These are phyloP conservation scores for Ceratocystis alfenasii DNA, from an alignment of 2,329 filamentous ascomycete species.

Conservation along the genomic window DNA sequence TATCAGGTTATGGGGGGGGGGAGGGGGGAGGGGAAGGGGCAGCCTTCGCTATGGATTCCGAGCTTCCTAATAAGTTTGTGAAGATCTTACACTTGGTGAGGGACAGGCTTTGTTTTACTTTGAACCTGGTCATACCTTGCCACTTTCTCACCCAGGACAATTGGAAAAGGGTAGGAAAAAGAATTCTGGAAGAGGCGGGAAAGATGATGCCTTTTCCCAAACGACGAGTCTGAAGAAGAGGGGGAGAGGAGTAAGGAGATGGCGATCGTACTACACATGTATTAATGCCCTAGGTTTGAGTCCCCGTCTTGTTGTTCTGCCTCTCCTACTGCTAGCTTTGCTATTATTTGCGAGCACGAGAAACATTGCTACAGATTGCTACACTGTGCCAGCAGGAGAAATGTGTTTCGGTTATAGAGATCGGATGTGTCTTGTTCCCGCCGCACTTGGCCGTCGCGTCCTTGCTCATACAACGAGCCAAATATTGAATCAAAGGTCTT, in stretches of 20 bases:
- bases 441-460: background rate
- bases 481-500: background rate
- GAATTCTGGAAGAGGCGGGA: constrained; percentile 3
- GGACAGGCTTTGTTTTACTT: constrained; percentile 3
- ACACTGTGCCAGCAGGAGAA: background rate
- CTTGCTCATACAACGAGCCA: background rate
- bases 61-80: background rate
- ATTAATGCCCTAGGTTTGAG: too few species aligned
- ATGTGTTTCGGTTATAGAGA: background rate
- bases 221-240: background rate
- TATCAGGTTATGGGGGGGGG: too few species aligned
- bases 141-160: background rate
- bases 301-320: background rate
- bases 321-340: background rate
- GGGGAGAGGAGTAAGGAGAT: background rate
- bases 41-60: constrained; percentile 5
- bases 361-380: background rate
- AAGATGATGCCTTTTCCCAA: background rate
- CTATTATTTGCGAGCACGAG: background rate
- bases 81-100: constrained; percentile 10
- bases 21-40: background rate
- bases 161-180: background rate
- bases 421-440: background rate
- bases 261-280: background rate
- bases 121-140: background rate